Evolutionary conservation across 2,329 filamentous ascomycete genomes (phyloP), one percentile per base, ranked within the genome.

Genomic region (Calonectria henricotiae): DNA sequence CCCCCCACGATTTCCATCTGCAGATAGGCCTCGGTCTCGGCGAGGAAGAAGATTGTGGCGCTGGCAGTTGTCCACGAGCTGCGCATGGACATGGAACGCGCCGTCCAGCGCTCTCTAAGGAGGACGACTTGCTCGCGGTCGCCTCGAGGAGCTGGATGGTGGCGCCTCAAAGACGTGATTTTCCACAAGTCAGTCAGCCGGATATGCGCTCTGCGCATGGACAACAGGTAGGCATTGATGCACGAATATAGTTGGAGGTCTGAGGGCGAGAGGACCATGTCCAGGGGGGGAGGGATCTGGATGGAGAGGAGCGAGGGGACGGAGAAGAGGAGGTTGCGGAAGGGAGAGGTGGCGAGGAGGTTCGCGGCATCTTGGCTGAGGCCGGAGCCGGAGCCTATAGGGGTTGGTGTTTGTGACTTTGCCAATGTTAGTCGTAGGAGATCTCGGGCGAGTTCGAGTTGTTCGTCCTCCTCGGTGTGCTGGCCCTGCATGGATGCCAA

Each of bases 11-110:
- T 92, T 78, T 98, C 95, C 1, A 93, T 94, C 80, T 98, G 96
- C 51, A 98, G 90, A 77, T 97, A 98, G 3, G 91, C 91, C 74
- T 96, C 93, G 15, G 94, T 92, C 80, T 98, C 95, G 0, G 93
- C 94, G 4, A 98, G 86, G 75, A 98, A 93, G 83, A 98, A 98
- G 4, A 97, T 89, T 1, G 94, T 92, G 2, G 95, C 93, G 78
- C 93, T 95, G 75, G 93, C 92, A 0, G 94, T 97, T 0, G 95
- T 96, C 96, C 96, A 99, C 0, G 96, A 89, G 72, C 91, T 92
- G 17, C 96, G 90, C 87, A 97, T 93, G 0, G 89, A 88, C 39
- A 87, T 86, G 5, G 89, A 87, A 20, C 96, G 88, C 17, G 84
- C 79, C 30, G 90, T 89, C 74, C 91, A 89, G 62, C 93, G 89